Conservation (phyloP, 495 filamentous ascomycete genomes). For the Haplographium delicatum region DNA sequence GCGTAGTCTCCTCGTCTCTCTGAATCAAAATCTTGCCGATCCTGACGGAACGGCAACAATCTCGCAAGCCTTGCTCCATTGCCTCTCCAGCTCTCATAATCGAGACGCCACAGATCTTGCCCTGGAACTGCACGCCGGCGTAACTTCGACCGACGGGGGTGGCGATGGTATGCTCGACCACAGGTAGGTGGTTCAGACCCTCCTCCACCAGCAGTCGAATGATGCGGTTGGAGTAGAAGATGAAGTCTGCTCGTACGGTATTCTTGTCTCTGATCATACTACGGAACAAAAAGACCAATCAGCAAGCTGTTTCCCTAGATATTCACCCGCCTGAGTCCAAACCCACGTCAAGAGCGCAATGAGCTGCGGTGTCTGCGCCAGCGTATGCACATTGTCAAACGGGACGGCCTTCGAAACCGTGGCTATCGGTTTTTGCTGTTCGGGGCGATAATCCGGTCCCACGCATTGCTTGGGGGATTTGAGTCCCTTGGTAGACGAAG, state of each 20-base stretch:
- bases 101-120: constrained; percentile 96
- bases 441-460: constrained; percentile 67
- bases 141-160: constrained; percentile 90
- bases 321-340: constrained; percentile 11
- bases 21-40: constrained; percentile 99
- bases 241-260: constrained; percentile 89
- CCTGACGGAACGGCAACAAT: constrained; percentile 92
- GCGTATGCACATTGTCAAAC: constrained; percentile 81
- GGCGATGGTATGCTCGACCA: constrained; percentile 78
- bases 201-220: constrained; percentile 98
- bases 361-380: constrained; percentile 91
- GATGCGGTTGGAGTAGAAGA: constrained; percentile 98
- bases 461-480: constrained; percentile 37
- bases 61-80: constrained; percentile 94
- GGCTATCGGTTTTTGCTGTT: constrained; percentile 76
- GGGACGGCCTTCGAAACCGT: constrained; percentile 83
- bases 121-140: constrained; percentile 88
- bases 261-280: constrained; percentile 93
- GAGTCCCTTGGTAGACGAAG: constrained; percentile 1
- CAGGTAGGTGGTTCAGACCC: constrained; percentile 92
- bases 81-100: constrained; percentile 98
- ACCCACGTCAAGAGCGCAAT: constrained; percentile 95
- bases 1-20: constrained; percentile 87
- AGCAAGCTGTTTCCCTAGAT: constrained; percentile 7
- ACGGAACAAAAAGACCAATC: constrained; percentile 16